Evolutionary conservation across 164 flowering plant species (phyloP).

Genomic region (Vitis labrusca): DNA sequence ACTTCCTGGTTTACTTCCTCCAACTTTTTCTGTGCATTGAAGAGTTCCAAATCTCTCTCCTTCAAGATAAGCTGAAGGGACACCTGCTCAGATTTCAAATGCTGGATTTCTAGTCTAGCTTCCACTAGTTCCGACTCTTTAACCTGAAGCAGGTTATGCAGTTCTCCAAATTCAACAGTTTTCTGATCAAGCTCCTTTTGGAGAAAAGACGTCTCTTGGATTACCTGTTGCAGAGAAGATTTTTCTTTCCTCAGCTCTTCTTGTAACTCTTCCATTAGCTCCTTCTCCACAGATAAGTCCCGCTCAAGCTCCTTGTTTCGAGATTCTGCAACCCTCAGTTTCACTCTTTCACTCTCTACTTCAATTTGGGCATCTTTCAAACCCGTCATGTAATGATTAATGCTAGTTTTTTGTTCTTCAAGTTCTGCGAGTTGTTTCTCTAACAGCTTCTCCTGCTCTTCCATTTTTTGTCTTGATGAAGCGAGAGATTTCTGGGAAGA

Average conservation of each 20-base stretch:
- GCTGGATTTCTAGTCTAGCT: conserved; percentile 80
- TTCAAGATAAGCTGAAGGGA: conserved; percentile 52
- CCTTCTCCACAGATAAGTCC: conserved; percentile 53
- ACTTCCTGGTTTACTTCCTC: conserved; percentile 52
- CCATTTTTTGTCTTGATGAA: conserved; percentile 57
- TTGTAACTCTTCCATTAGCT: conserved; percentile 47
- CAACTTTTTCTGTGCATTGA: conserved; percentile 44
- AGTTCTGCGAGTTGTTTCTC: conserved; percentile 61
- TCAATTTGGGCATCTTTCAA: conserved; percentile 64
- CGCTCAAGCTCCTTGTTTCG: conserved; percentile 63
- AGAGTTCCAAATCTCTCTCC: conserved; percentile 66
- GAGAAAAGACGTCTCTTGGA: conserved; percentile 41
- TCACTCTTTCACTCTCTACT: conserved; percentile 64
- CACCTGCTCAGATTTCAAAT: conserved; percentile 55
- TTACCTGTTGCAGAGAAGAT: conserved; percentile 45
- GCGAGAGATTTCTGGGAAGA: conserved; percentile 67
- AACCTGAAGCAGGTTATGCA: conserved; percentile 41
- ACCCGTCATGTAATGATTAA: conserved; percentile 47
- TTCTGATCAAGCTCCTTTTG: conserved; percentile 50
- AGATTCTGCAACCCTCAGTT: conserved; percentile 69
- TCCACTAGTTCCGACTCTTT: conserved; percentile 74
- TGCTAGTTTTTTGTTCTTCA: conserved; percentile 49
- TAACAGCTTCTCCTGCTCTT: conserved; percentile 59
- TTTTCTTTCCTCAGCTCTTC: conserved; percentile 55
- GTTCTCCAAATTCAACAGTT: conserved; percentile 42